Evolutionary conservation across 495 filamentous ascomycete species (phyloP), one percentile per base, ranked within the genome.

Genomic region (Penicillium pulvis): DNA sequence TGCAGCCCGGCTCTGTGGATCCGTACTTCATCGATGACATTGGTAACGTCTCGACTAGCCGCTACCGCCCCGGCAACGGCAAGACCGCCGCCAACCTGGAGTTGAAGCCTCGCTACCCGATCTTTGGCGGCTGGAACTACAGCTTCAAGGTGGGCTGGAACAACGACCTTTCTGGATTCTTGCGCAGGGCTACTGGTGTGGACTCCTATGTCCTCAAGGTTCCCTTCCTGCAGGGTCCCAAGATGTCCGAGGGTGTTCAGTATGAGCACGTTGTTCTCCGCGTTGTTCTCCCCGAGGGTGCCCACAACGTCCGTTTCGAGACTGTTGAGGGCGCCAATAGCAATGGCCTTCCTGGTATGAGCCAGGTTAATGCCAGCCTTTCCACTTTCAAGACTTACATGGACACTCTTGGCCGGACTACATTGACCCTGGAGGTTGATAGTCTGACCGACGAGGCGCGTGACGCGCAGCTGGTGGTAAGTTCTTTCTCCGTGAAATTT

Each of bases 111-210:
- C 83, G 94, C 30, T 98, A 91, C 72, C 94, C 94, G 8, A 69
- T 98, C 24, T 98, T 98, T 67, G 94, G 94, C 47, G 91, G 90
- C 51, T 98, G 94, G 94, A 97, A 96, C 74, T 97, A 96, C 69
- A 93, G 88, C 59, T 98, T 97, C 78, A 88, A 87, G 46, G 83
- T 97, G 45, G 95, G 94, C 57, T 98, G 94, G 93, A 91, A 97
- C 78, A 88, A 89, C 53, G 84, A 93, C 55, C 81, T 96, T 20
- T 81, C 82, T 60, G 81, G 82, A 35, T 96, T 90, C 71, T 68
- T 98, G 53, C 83, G 90, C 51, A 85, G 83, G 63, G 58, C 77
- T 14, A 74, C 76, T 28, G 80, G 75, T 39, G 77, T 75, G 3
- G 86, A 90, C 36, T 81, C 83, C 6, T 93, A 90, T 64, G 83